Evolutionary conservation across 164 flowering plant species (phyloP).

Genomic region (Brasenia schreberi): DNA sequence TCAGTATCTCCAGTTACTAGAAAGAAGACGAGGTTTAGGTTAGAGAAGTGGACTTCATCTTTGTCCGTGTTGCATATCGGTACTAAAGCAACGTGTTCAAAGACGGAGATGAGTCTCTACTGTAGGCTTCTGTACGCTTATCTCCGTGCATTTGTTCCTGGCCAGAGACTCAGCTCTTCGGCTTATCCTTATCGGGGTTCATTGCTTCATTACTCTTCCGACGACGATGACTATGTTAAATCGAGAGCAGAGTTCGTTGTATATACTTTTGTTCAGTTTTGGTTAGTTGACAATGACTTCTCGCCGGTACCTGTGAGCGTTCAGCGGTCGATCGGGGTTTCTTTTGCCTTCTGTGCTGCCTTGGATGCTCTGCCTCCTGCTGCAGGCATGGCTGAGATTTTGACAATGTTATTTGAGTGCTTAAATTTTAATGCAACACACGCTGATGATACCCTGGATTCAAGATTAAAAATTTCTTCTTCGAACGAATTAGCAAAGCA

Average conservation of each 20-base stretch:
- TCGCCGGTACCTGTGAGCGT: slow-evolving; percentile 43
- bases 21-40: slow-evolving; percentile 26
- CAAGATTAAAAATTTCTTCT: slow-evolving; percentile 17
- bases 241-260: slow-evolving; percentile 55
- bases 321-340: slow-evolving; percentile 37
- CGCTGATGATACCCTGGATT: slow-evolving; percentile 14
- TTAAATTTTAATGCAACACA: slow-evolving; percentile 31
- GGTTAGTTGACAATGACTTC: slow-evolving; percentile 83
- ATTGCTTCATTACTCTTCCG: slow-evolving; percentile 38
- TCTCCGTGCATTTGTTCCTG: slow-evolving; percentile 51
- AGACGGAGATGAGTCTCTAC: slow-evolving; percentile 35
- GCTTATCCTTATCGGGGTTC: slow-evolving; percentile 57
- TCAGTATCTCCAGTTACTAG: slow-evolving; percentile 6
- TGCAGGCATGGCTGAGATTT: slow-evolving; percentile 60
- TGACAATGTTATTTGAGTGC: slow-evolving; percentile 55
- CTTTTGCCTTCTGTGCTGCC: slow-evolving; percentile 30
- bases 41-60: slow-evolving; percentile 65
- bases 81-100: slow-evolving; percentile 22
- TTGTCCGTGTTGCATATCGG: slow-evolving; percentile 31
- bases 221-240: slow-evolving; percentile 26
- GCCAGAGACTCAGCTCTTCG: slow-evolving; percentile 21
- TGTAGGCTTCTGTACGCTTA: slow-evolving; percentile 52
- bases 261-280: slow-evolving; percentile 41
- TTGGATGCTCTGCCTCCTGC: slow-evolving; percentile 56
- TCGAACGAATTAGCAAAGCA: slow-evolving; percentile 18